Evolutionary conservation across 139 green algal genomes (phyloP).

Genomic region (Axilococcus clingmanii): DNA sequence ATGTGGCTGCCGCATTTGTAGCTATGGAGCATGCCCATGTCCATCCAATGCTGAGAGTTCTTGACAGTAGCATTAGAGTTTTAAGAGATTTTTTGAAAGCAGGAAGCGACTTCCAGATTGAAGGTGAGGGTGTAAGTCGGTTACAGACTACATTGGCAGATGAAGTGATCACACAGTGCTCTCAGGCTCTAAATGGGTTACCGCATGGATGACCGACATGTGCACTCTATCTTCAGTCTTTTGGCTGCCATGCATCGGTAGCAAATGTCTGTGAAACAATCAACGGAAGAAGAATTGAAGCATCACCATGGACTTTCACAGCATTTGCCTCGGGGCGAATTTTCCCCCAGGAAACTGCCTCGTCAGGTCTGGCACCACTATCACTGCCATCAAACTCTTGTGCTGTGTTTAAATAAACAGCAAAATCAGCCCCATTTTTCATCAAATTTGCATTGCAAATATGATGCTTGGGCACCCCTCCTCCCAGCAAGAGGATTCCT

Average conservation of each 20-base stretch:
- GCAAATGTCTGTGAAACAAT: constrained; percentile 94
- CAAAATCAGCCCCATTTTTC: constrained; percentile 95
- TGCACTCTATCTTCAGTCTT: too few relatives aligned
- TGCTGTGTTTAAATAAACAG: constrained; percentile 80
- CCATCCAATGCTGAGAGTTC: constrained; percentile 12
- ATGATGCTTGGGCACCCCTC: constrained; percentile 93
- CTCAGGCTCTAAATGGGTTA: too few relatives aligned
- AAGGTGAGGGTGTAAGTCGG: background rate
- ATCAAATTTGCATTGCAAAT: constrained; percentile 99
- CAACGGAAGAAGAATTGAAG: constrained; percentile 90
- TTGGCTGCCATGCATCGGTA: too few relatives aligned
- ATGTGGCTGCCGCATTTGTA: constrained; percentile 10
- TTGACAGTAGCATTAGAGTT: constrained; percentile 5
- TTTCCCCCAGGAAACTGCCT: constrained; percentile 97
- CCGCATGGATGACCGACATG: too few relatives aligned
- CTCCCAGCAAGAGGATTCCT: constrained; percentile 89
- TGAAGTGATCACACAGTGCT: too few relatives aligned
- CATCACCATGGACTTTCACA: constrained; percentile 85
- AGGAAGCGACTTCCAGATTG: background rate
- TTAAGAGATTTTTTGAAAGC: constrained; percentile 9
- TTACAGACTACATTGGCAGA: too few relatives aligned
- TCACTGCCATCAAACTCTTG: constrained; percentile 97
- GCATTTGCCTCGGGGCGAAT: constrained; percentile 78
- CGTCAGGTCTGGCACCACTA: constrained; percentile 79
- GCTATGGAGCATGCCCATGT: constrained; percentile 7